Evolutionary conservation across 2,329 filamentous ascomycete species (phyloP).

Genomic region (Westerdykella aurantiaca): DNA sequence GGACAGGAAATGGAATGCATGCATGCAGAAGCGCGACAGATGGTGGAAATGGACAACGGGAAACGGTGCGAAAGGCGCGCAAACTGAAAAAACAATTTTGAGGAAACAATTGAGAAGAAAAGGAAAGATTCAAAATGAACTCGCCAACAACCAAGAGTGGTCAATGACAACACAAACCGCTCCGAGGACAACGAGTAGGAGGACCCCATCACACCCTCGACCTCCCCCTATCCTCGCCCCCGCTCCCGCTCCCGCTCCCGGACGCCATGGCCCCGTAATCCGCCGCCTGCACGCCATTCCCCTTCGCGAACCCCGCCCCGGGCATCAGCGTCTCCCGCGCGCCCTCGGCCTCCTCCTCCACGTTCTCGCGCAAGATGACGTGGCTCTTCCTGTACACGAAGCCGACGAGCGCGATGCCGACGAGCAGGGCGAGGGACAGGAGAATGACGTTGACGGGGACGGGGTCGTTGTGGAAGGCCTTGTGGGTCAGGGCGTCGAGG

Average conservation of each 20-base stretch:
- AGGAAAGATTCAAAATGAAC: neutral
- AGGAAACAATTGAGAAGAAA: neutral
- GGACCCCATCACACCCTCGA: slow-evolving; percentile 4
- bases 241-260: slow-evolving; percentile 8
- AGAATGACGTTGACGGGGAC: slow-evolving; percentile 70
- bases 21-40: too few species aligned
- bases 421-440: slow-evolving; percentile 53
- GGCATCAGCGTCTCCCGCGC: slow-evolving; percentile 35
- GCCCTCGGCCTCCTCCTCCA: slow-evolving; percentile 33
- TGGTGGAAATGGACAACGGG: too few species aligned
- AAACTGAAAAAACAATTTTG: neutral
- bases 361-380: slow-evolving; percentile 35
- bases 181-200: too few species aligned
- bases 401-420: slow-evolving; percentile 60
- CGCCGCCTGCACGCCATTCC: slow-evolving; percentile 7
- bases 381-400: slow-evolving; percentile 56
- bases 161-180: too few species aligned
- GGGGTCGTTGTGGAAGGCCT: slow-evolving; percentile 64
- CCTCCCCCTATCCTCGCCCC: slow-evolving; percentile 14
- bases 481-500: slow-evolving; percentile 72
- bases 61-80: too few species aligned
- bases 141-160: too few species aligned
- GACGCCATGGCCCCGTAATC: slow-evolving; percentile 21
- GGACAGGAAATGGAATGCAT: too few species aligned
- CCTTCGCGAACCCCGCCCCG: slow-evolving; percentile 13